Evolutionary conservation across 2,329 filamentous ascomycete genomes (phyloP), one percentile per base, ranked within the genome.

Genomic region (Penicillium sp.): DNA sequence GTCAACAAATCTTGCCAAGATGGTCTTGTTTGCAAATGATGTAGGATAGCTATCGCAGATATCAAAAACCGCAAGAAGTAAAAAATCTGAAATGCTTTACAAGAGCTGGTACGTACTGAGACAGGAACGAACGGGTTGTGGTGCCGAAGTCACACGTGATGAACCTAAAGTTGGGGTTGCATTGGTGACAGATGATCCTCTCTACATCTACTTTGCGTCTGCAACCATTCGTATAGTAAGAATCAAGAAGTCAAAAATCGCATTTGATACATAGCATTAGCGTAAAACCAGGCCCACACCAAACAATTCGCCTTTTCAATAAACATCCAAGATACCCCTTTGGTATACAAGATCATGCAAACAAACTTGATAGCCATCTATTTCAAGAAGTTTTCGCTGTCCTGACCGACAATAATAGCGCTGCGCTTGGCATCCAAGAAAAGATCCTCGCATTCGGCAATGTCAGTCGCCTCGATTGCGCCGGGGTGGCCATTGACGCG

Each of bases 401-500:
- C 81, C 74, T 85, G 84, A 69, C 82, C 76, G 65, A 91, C 82
- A 63, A 92, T 81, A 58, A 80, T 77, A 59, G 90, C 89, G 73
- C 90, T 93, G 63, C 89, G 84, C 68, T 86, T 85, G 46, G 89
- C 88, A 74, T 94, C 90, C 62, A 93, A 84, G 79, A 94, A 93
- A 47, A 94, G 77, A 67, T 91, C 88, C 72, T 92, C 88, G 71
- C 89, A 92, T 76, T 94, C 90, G 14, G 82, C 83, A 61, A 94
- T 84, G 72, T 93, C 90, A 67, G 85, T 81, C 53, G 89, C 78
- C 67, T 91, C 88, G 67, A 93, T 91, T 6, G 71, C 72, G 69
- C 90, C 86, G 59, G 80, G 82, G 67, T 86, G 85, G 56, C 89
- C 89, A 70, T 88, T 90, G 68, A 94, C 90, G 70, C 90, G 88